These are phyloP conservation scores for Brassica nigra DNA, from an alignment of 345 rosid species.

Conservation along the genomic window DNA sequence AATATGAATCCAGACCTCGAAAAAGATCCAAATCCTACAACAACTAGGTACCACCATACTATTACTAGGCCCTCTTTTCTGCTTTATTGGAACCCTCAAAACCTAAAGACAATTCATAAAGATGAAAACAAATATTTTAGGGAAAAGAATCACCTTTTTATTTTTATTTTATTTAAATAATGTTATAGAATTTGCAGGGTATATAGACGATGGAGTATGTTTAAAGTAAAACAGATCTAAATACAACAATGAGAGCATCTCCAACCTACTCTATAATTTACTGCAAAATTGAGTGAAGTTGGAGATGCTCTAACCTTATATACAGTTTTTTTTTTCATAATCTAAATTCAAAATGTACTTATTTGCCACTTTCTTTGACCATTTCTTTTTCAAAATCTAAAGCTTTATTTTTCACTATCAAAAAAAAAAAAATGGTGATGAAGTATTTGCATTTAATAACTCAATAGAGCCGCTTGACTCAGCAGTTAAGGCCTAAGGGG, in stretches of 20 bases:
- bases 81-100: conserved; percentile 45
- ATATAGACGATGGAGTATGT: neutral
- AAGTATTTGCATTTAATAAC: conserved; percentile 31
- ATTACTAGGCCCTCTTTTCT: conserved; percentile 45
- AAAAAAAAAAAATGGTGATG: neutral
- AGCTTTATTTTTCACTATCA: conserved; percentile 1
- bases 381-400: neutral
- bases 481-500: conserved; percentile 3
- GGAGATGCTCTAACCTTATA: neutral
- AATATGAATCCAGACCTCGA: conserved; percentile 34
- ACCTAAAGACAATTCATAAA: conserved; percentile 38
- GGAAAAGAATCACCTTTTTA: conserved; percentile 17
- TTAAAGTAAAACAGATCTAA: neutral
- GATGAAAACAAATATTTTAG: conserved; percentile 18
- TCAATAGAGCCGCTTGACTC: conserved; percentile 25
- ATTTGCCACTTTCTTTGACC: neutral
- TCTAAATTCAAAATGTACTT: neutral
- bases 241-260: neutral
- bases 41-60: conserved; percentile 43
- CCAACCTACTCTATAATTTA: no score
- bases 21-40: conserved; percentile 43
- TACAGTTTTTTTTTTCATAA: neutral
- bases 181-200: neutral
- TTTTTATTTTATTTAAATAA: neutral
- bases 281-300: no score